phyloP scores from a whole-genome alignment of 495 filamentous ascomycete genomes.

The Tuber melanosporum region DNA sequence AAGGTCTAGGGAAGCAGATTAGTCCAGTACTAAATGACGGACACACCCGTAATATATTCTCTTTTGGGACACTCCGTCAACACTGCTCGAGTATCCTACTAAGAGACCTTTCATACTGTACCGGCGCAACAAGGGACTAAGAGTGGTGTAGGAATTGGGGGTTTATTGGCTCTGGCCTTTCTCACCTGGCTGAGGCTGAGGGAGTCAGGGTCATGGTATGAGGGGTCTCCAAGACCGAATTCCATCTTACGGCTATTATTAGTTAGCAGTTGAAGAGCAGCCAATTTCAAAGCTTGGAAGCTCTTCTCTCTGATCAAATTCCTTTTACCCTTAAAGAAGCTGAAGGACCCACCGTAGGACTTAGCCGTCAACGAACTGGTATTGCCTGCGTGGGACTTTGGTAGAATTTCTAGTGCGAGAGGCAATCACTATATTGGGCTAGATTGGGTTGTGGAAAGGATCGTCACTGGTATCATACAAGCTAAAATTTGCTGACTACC shows the following conservation, averaged over 20 bases:
- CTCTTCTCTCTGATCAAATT: no score
- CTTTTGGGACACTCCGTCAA: no score
- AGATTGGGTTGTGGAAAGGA: neutral
- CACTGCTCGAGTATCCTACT: no score
- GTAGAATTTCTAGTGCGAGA: neutral
- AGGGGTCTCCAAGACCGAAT: neutral
- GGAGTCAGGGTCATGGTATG: neutral
- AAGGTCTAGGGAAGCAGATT: neutral
- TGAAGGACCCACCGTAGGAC: no score
- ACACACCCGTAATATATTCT: no score
- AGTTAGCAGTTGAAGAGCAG: neutral
- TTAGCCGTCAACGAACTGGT: neutral
- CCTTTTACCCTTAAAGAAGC: neutral
- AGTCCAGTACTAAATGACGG: neutral
- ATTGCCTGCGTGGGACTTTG: neutral
- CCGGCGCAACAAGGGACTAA: no score
- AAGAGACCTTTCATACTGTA: no score
- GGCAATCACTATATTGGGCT: neutral
- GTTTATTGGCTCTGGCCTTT: neutral
- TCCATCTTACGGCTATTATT: no score
- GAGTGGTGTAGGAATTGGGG: no score
- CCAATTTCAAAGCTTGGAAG: neutral
- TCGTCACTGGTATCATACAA: no score
- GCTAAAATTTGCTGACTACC: no score
- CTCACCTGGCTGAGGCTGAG: no score